Conservation (phyloP, 257 asterid species). For the Solanum ossicruentum region DNA sequence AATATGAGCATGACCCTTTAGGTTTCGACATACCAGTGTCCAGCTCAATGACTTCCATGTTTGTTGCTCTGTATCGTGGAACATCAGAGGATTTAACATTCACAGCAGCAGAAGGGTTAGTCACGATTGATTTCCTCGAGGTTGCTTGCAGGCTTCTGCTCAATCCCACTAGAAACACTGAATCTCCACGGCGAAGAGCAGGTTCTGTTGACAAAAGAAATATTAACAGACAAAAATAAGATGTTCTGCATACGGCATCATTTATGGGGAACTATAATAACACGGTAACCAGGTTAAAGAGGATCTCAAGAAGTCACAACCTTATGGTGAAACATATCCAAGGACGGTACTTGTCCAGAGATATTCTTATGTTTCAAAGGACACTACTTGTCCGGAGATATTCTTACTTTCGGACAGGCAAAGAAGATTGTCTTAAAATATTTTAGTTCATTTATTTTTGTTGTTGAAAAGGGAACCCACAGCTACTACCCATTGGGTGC, state of each 20-base stretch:
- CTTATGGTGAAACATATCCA: background rate
- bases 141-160: constrained; percentile 97
- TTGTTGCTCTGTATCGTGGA: constrained; percentile 96
- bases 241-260: background rate
- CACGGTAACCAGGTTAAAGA: background rate
- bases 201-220: constrained; percentile 49
- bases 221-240: background rate
- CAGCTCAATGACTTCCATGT: constrained; percentile 96
- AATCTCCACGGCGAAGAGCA: constrained; percentile 92
- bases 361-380: background rate
- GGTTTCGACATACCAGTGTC: constrained; percentile 67
- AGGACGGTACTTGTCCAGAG: background rate
- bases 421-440: background rate
- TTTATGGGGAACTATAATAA: background rate
- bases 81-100: constrained; percentile 85
- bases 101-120: constrained; percentile 92
- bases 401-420: background rate
- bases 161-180: constrained; percentile 91
- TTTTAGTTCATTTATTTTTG: background rate
- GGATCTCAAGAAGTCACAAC: background rate
- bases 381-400: background rate
- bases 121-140: constrained; percentile 88
- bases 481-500: background rate
- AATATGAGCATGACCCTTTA: background rate
- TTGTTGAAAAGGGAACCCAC: background rate